Conservation (phyloP, 345 rosid genomes). For the Eucalyptus pauciflora region DNA sequence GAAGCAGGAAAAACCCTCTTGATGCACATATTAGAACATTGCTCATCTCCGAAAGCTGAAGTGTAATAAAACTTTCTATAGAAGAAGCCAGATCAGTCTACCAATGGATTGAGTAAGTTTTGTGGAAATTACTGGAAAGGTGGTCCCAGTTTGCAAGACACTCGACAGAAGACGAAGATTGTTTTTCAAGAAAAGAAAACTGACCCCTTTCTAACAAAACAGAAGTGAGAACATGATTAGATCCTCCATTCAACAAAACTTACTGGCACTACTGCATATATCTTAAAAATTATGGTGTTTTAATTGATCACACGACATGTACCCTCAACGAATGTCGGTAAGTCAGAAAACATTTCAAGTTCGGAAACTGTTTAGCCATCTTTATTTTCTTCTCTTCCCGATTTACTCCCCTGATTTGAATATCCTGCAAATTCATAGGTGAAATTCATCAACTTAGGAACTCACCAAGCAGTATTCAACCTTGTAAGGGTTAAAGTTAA, state of each 20-base stretch:
- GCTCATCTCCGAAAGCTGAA: not conserved
- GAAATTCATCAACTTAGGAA: not conserved
- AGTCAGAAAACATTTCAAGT: constrained; percentile 50
- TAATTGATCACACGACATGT: not conserved
- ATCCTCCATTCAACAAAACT: not conserved
- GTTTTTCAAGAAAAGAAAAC: not conserved
- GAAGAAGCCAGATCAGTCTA: not conserved
- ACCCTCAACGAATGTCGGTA: constrained; percentile 69
- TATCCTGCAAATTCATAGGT: constrained; percentile 32
- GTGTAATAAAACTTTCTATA: not conserved
- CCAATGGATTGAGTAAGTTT: not conserved
- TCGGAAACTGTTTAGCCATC: constrained; percentile 46
- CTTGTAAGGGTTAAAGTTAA: not conserved
- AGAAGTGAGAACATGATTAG: not conserved
- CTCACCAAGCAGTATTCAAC: not conserved
- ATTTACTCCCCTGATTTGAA: constrained; percentile 65
- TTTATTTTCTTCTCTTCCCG: constrained; percentile 51
- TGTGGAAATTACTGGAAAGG: not conserved
- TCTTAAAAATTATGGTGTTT: not conserved
- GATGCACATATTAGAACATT: not conserved
- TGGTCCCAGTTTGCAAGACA: not conserved
- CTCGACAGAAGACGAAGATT: not conserved
- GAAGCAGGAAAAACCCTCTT: not conserved
- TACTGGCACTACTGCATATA: not conserved
- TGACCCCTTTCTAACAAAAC: not conserved